phyloP scores from a whole-genome alignment of 2,329 filamentous ascomycete species.

The Hymenoscyphus fraxineus region DNA sequence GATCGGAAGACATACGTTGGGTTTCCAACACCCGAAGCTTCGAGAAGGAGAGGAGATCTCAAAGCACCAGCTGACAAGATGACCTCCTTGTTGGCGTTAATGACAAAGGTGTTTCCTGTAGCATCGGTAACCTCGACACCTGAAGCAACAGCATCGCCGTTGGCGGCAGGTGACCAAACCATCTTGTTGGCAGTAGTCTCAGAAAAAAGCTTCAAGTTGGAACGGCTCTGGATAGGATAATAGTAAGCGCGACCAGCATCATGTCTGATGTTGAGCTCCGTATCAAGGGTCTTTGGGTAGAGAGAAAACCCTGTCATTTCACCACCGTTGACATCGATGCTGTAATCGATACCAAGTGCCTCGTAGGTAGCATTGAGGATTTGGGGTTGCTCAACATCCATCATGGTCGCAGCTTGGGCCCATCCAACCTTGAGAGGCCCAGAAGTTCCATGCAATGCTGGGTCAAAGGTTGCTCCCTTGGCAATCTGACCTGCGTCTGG shows the following conservation, averaged over 20 bases:
- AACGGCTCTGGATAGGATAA: conserved; percentile 37
- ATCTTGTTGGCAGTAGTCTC: conserved; percentile 20
- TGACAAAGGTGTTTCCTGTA: conserved; percentile 26
- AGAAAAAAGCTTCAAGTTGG: conserved; percentile 36
- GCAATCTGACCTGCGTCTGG: conserved; percentile 36
- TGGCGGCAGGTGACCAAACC: conserved; percentile 8
- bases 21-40: conserved; percentile 35
- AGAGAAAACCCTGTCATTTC: conserved; percentile 38
- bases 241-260: conserved; percentile 43
- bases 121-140: conserved; percentile 26
- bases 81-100: conserved; percentile 29
- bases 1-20: conserved; percentile 16
- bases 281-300: conserved; percentile 41
- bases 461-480: conserved; percentile 37
- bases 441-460: conserved; percentile 35
- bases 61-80: conserved; percentile 31
- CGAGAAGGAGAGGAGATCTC: conserved; percentile 32
- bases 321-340: conserved; percentile 40
- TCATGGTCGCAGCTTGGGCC: conserved; percentile 21
- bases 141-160: conserved; percentile 1
- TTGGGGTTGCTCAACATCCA: background rate
- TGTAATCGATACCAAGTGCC: conserved; percentile 34
- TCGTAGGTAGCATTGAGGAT: conserved; percentile 30
- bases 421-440: conserved; percentile 40
- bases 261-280: conserved; percentile 36